Evolutionary conservation across 257 asterid genomes (phyloP).

Genomic region (Jacaranda copaia): DNA sequence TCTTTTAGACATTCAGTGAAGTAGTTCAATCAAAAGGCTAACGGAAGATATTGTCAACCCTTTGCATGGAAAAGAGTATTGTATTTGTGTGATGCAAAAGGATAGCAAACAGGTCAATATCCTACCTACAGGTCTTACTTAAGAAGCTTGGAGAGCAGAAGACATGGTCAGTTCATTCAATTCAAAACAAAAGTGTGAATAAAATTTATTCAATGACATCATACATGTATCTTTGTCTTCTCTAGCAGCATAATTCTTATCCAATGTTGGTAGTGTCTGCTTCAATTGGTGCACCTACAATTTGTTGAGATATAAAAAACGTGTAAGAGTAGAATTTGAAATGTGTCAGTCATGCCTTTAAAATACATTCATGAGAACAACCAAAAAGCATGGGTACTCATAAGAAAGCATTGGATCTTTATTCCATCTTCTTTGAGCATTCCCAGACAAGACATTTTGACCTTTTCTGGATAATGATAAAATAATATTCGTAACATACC

Average conservation of each 20-base stretch:
- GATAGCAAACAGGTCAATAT: neutral
- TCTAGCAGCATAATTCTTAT: slow-evolving; percentile 84
- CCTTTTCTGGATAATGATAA: neutral
- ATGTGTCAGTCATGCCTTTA: slow-evolving; percentile 16
- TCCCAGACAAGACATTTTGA: neutral
- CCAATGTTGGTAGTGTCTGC: slow-evolving; percentile 75
- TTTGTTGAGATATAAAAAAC: slow-evolving; percentile 33
- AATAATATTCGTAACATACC: neutral
- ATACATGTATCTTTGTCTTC: slow-evolving; percentile 76
- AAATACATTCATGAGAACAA: slow-evolving; percentile 9
- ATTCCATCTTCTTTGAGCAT: neutral
- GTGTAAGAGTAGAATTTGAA: slow-evolving; percentile 25
- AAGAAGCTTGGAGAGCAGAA: neutral
- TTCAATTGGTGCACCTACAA: slow-evolving; percentile 72
- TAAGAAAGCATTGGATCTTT: neutral
- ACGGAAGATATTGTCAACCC: neutral
- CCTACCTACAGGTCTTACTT: neutral
- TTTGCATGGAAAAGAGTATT: neutral
- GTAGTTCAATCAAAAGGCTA: slow-evolving; percentile 2
- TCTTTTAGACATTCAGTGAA: neutral
- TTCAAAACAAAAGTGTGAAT: slow-evolving; percentile 19
- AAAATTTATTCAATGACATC: slow-evolving; percentile 31
- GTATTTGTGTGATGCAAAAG: neutral
- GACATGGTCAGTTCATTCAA: slow-evolving; percentile 23
- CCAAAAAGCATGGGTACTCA: neutral